Evolutionary conservation across 2,329 filamentous ascomycete genomes (phyloP), one percentile per base, ranked within the genome.

Genomic region (Leptographium galeiforme): DNA sequence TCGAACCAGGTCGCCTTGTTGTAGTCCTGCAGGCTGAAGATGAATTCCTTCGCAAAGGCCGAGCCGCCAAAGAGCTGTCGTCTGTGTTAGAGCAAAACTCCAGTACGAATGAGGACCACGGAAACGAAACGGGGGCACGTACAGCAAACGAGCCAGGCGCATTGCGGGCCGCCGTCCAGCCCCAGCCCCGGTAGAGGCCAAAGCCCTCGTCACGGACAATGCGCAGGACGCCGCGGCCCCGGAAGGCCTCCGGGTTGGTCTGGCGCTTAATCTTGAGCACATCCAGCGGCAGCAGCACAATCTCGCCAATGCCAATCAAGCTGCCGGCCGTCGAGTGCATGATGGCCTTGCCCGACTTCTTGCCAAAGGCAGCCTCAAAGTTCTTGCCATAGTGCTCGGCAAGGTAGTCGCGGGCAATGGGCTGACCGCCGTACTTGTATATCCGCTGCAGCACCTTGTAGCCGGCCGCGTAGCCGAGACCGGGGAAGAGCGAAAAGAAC

Each of bases 221-320:
- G 71, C 79, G 85, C 66, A 97, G 73, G 56, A 98, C 77, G 57
- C 93, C 93, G 63, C 93, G 87, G 62, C 91, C 91, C 61, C 89
- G 82, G 82, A 98, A 98, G 39, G 93, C 90, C 66, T 97, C 93
- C 43, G 93, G 93, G 77, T 98, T 98, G 61, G 93, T 98, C 75
- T 98, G 93, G 64, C 93, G 84, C 81, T 98, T 98, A 75, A 98
- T 98, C 81, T 98, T 98, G 58, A 98, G 80, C 41, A 98, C 91
- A 63, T 98, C 93, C 57, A 98, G 81, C 44, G 93, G 93, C 43
- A 98, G 80, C 34, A 98, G 81, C 55, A 98, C 81, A 60, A 98
- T 95, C 74, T 98, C 93, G 66, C 93, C 93, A 63, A 98, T 95
- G 63, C 93, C 93, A 65, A 98, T 94, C 64, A 98, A 67, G 72